Evolutionary conservation across 768 basidiomycete genomes (phyloP).

Genomic region (Crepidotus variabilis): DNA sequence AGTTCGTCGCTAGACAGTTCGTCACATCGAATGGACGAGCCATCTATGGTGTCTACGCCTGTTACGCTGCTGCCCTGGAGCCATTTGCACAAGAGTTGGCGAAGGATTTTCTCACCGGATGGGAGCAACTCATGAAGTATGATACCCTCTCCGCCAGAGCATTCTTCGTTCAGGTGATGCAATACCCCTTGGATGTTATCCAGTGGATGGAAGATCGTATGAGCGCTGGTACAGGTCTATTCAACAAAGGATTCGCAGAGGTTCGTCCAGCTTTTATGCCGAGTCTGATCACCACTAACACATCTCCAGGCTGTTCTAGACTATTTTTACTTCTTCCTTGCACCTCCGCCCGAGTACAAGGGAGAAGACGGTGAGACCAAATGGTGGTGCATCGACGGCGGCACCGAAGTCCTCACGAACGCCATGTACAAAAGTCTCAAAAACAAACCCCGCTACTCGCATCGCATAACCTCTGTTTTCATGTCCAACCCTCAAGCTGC

Average conservation of each 20-base stretch:
- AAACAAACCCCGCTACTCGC: not conserved
- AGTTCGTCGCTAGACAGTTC: no score
- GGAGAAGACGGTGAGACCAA: no score
- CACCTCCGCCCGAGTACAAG: no score
- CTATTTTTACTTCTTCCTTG: no score
- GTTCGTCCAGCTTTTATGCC: slow-evolving; percentile 24
- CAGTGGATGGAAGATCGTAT: slow-evolving; percentile 34
- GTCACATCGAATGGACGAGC: no score
- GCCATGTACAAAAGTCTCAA: not conserved
- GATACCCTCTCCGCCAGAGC: slow-evolving; percentile 41
- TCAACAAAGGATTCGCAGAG: slow-evolving; percentile 31
- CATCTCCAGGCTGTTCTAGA: no score
- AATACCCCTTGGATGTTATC: slow-evolving; percentile 20
- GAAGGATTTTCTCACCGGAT: slow-evolving; percentile 6
- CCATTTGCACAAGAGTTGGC: no score
- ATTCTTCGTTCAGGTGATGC: slow-evolving; percentile 22
- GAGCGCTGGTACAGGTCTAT: slow-evolving; percentile 24
- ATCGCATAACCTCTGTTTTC: not conserved
- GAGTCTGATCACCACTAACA: no score
- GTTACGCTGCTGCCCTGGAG: no score
- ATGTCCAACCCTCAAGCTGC: not conserved
- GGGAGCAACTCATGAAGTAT: not conserved
- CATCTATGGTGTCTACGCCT: no score
- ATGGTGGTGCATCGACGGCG: not conserved
- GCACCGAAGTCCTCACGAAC: not conserved